phyloP scores from a whole-genome alignment of 306 rosid genomes.

The Geum urbanum region DNA sequence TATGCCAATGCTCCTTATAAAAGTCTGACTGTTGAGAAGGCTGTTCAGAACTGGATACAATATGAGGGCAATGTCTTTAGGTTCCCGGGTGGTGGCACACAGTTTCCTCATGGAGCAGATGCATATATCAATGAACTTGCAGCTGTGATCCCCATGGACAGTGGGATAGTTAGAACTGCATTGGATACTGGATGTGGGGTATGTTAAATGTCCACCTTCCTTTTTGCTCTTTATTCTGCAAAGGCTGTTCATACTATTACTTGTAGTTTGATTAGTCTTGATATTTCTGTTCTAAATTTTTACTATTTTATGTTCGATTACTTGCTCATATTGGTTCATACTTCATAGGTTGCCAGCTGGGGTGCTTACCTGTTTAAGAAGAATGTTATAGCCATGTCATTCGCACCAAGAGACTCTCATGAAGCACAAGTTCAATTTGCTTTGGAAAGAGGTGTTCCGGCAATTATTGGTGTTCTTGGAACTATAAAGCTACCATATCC shows the following conservation, averaged over 20 bases:
- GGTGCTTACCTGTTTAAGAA: conserved; percentile 73
- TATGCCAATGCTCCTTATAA: conserved; percentile 76
- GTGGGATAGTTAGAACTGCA: conserved; percentile 68
- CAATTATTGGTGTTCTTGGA: conserved; percentile 79
- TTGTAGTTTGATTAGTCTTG: background rate
- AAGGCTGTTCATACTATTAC: conserved; percentile 12
- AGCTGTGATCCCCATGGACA: conserved; percentile 60
- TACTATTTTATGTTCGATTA: conserved; percentile 20
- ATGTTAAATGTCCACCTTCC: conserved; percentile 22
- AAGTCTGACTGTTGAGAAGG: conserved; percentile 80
- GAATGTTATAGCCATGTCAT: conserved; percentile 65
- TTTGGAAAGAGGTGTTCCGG: conserved; percentile 88
- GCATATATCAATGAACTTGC: conserved; percentile 73
- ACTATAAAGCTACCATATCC: conserved; percentile 78
- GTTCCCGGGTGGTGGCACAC: conserved; percentile 89
- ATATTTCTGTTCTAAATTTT: conserved; percentile 8
- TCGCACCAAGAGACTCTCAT: conserved; percentile 85
- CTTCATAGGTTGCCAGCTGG: conserved; percentile 73
- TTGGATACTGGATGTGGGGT: conserved; percentile 92
- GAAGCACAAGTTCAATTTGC: conserved; percentile 95
- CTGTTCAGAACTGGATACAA: conserved; percentile 85
- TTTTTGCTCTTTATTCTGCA: conserved; percentile 14
- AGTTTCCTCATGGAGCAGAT: conserved; percentile 83
- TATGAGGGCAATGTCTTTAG: conserved; percentile 78
- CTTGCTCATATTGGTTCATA: conserved; percentile 22